Percentiles rank a stretch among this genome's conserved stretches.
phyloP scores from a whole-genome alignment of 176 grass and related monocot species.

The Tillandsia fasciculata region DNA sequence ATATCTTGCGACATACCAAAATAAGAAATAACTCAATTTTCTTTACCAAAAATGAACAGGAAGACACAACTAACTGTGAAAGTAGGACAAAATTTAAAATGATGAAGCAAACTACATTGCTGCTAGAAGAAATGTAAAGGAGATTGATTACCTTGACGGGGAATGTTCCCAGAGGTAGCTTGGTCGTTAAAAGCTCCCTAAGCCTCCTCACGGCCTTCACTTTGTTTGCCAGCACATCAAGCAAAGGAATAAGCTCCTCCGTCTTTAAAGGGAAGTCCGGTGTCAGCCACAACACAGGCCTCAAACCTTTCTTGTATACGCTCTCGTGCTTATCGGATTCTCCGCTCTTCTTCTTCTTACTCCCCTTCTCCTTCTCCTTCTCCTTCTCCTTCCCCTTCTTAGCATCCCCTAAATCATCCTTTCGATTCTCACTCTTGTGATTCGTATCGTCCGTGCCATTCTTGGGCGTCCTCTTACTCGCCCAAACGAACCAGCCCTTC shows the following conservation, averaged over 20 bases:
- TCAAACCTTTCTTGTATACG: constrained; percentile 88
- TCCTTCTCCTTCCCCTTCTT: constrained; percentile 76
- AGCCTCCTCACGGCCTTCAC: constrained; percentile 94
- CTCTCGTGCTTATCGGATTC: constrained; percentile 62
- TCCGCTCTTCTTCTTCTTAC: constrained; percentile 81
- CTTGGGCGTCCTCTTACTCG: constrained; percentile 50
- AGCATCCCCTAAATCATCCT: constrained; percentile 43
- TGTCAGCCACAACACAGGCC: constrained; percentile 84
- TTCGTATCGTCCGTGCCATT: constrained; percentile 37
- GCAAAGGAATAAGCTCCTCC: constrained; percentile 82
- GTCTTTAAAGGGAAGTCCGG: constrained; percentile 89
- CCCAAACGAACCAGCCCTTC: constrained; percentile 89
- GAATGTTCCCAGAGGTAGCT: constrained; percentile 79
- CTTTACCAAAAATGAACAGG: background rate
- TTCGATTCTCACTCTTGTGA: constrained; percentile 26
- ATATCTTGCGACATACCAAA: too few relatives aligned
- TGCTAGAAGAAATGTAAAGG: background rate
- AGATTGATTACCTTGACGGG: constrained; percentile 68
- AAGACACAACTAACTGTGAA: background rate
- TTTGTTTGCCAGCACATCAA: constrained; percentile 97
- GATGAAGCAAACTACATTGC: background rate
- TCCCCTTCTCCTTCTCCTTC: constrained; percentile 56
- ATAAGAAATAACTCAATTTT: too few relatives aligned
- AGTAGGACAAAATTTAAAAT: background rate
- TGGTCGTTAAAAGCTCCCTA: constrained; percentile 88